These are phyloP conservation scores for Fusarium oxysporum DNA, from an alignment of 2,329 filamentous ascomycete genomes.

Conservation along the genomic window DNA sequence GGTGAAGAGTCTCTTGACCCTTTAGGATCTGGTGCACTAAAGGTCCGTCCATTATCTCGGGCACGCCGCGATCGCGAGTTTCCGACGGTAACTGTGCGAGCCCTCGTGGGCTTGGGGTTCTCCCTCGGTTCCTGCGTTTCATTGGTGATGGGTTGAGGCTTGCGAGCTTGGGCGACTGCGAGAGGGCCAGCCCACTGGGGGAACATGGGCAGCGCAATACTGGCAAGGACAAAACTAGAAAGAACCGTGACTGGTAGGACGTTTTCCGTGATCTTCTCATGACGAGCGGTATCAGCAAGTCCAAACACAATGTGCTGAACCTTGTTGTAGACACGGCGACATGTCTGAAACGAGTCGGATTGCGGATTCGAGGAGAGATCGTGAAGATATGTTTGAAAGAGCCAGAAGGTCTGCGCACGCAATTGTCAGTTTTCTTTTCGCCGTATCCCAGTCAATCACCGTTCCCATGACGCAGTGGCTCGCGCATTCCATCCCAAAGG, in stretches of 20 bases:
- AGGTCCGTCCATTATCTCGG: conserved; percentile 58
- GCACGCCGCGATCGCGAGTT: conserved; percentile 63
- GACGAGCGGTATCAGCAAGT: conserved; percentile 73
- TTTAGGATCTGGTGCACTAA: conserved; percentile 58
- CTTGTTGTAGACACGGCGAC: conserved; percentile 86
- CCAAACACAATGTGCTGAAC: conserved; percentile 91
- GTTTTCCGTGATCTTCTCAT: conserved; percentile 85
- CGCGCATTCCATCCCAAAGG: conserved; percentile 17
- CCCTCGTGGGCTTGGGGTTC: conserved; percentile 63
- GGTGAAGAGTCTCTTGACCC: conserved; percentile 44
- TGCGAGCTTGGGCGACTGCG: conserved; percentile 83
- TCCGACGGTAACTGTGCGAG: conserved; percentile 71
- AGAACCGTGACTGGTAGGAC: conserved; percentile 83
- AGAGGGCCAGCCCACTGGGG: conserved; percentile 84
- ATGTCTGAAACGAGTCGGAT: conserved; percentile 83
- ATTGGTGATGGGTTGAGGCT: conserved; percentile 65
- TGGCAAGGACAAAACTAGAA: conserved; percentile 82
- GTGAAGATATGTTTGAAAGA: conserved; percentile 88
- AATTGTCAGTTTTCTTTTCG: conserved; percentile 34
- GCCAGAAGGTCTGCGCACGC: conserved; percentile 79
- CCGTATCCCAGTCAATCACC: background rate
- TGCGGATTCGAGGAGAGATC: conserved; percentile 81
- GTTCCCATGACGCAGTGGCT: conserved; percentile 13
- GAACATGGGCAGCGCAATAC: conserved; percentile 78
- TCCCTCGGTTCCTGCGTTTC: conserved; percentile 53